Conservation (phyloP, 1,139 yeast species). For the Debaryomycetaceae sp. region DNA sequence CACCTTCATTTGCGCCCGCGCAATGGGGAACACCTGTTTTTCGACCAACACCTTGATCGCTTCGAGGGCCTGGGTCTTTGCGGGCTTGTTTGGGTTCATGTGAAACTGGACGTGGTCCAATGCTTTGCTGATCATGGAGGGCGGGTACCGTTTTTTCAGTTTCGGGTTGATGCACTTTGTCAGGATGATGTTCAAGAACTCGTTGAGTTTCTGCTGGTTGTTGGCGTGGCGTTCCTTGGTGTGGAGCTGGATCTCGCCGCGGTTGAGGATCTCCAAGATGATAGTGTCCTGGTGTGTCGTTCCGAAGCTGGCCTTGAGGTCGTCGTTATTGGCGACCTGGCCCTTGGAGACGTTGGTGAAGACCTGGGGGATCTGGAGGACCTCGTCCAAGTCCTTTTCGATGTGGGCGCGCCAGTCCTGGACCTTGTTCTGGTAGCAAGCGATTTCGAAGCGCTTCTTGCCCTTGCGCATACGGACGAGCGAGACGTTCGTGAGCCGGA, state of each 20-base stretch:
- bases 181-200: conserved; percentile 72
- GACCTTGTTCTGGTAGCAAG: conserved; percentile 93
- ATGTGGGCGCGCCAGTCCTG: conserved; percentile 88
- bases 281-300: conserved; percentile 66
- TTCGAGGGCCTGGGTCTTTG: conserved; percentile 85
- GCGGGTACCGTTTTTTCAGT: conserved; percentile 85
- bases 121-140: conserved; percentile 86
- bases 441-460: conserved; percentile 84
- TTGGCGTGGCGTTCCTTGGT: conserved; percentile 85
- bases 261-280: conserved; percentile 67
- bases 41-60: conserved; percentile 73
- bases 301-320: conserved; percentile 62
- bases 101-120: conserved; percentile 73
- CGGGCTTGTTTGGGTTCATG: conserved; percentile 64
- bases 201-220: conserved; percentile 67
- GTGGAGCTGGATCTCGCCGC: conserved; percentile 90
- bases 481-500: conserved; percentile 87
- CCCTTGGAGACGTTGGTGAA: conserved; percentile 92
- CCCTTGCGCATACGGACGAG: conserved; percentile 85
- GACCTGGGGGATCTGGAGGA: conserved; percentile 89
- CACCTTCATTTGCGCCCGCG: conserved; percentile 88
- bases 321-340: conserved; percentile 84
- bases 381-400: conserved; percentile 93
- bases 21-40: conserved; percentile 81
- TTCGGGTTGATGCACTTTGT: conserved; percentile 88